Conservation (phyloP, 345 rosid genomes). For the Chamaenerion angustifolium region DNA sequence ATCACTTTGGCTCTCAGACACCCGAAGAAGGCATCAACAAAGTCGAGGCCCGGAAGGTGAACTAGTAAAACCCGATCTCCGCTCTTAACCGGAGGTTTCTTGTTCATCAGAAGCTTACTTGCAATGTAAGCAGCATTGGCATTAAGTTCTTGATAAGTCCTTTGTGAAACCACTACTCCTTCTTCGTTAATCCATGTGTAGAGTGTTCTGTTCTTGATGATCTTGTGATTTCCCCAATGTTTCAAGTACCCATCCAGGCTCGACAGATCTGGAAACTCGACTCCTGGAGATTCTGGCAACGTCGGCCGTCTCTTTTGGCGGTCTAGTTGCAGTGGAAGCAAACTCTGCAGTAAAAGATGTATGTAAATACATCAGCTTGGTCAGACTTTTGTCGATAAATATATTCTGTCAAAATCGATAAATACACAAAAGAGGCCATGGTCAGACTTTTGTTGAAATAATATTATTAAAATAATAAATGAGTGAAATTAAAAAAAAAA, state of each 20-base stretch:
- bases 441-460: no score
- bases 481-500: no score
- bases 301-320: slow-evolving; percentile 8
- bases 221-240: slow-evolving; percentile 38
- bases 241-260: slow-evolving; percentile 43
- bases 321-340: slow-evolving; percentile 28
- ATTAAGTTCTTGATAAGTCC: slow-evolving; percentile 36
- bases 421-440: no score
- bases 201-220: slow-evolving; percentile 22
- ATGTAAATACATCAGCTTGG: no score
- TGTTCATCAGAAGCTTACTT: slow-evolving; percentile 29
- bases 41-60: slow-evolving; percentile 51
- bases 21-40: slow-evolving; percentile 54
- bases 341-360: no score
- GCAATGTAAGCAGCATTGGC: slow-evolving; percentile 41
- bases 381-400: no score
- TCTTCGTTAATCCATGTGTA: slow-evolving; percentile 55
- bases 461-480: no score
- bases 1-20: slow-evolving; percentile 51
- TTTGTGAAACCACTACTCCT: slow-evolving; percentile 21
- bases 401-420: no score
- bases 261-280: slow-evolving; percentile 37
- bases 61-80: slow-evolving; percentile 52
- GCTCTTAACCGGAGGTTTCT: slow-evolving; percentile 35
- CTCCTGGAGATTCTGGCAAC: slow-evolving; percentile 30